These are phyloP conservation scores for Podaxis mareebaensis DNA, from an alignment of 768 basidiomycete genomes.

Conservation along the genomic window DNA sequence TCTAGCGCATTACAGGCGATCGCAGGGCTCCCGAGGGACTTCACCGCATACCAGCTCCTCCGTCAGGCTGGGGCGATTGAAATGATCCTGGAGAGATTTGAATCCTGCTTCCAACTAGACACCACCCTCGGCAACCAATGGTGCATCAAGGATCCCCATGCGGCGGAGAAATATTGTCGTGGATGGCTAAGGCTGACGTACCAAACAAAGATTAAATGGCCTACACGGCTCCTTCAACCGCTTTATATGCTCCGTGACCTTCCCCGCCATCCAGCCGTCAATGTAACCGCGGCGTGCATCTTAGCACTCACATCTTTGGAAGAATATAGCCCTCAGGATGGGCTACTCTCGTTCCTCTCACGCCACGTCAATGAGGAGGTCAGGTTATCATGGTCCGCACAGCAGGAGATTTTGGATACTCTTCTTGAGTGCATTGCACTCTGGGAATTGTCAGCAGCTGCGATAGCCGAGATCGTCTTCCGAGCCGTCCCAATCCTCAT, in stretches of 20 bases:
- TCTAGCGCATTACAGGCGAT: conserved; percentile 34
- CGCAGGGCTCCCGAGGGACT: conserved; percentile 38
- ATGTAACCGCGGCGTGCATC: conserved; percentile 36
- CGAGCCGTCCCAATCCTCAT: conserved; percentile 37
- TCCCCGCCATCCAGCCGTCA: conserved; percentile 29
- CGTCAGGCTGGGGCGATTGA: conserved; percentile 35
- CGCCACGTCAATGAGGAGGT: conserved; percentile 31
- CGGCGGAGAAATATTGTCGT: conserved; percentile 38
- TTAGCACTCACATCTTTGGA: conserved; percentile 37
- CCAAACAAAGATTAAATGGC: conserved; percentile 36
- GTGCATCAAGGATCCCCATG: conserved; percentile 34
- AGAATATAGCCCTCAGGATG: conserved; percentile 34
- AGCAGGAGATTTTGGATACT: conserved; percentile 40
- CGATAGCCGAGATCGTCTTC: conserved; percentile 34
- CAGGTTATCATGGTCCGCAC: conserved; percentile 31
- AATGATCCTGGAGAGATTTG: conserved; percentile 35
- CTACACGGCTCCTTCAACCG: conserved; percentile 33
- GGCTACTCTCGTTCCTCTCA: conserved; percentile 34
- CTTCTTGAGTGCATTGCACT: conserved; percentile 35
- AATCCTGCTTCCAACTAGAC: conserved; percentile 39
- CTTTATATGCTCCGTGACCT: conserved; percentile 34
- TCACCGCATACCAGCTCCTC: conserved; percentile 36
- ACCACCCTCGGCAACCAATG: conserved; percentile 36
- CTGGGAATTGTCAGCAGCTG: conserved; percentile 39
- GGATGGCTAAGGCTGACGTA: conserved; percentile 42